Base-by-base conservation (phyloP, 371 early-diverging fungal species). In the Lichtheimia ornata region DNA sequence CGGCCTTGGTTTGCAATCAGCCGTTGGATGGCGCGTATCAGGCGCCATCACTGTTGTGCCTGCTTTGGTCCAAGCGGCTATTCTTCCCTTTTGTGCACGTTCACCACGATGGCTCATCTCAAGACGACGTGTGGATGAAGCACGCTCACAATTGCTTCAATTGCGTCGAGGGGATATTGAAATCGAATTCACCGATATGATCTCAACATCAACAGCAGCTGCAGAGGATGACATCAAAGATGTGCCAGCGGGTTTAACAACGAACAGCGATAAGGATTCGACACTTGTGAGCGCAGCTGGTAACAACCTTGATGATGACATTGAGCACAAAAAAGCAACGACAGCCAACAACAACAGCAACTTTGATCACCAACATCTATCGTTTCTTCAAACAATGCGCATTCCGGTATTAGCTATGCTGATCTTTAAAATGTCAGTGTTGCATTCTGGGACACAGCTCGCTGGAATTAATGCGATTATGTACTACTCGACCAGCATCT, bases 401-500 rank as follows among this genome's bases (percentile, higher is more conserved):
- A 72, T 70, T 35, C 79, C 70, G 22, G 69, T 67, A 22, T 52
- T 76, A 24, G 65, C 65, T 30, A 40, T 59, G 9, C 42, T 79
- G 22, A 62, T 66, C 12, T 47, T 79, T 49, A 70, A 71, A 56
- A 68, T 84, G 69, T 91, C 93, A 66, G 80, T 80, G 20, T 57
- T 87, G 14, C 84, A 84, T 50, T 67, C 73, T 4, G 62, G 70
- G 13, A 95, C 95, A 64, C 95, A 96, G 67, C 76, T 92, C 5
- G 84, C 88, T 27, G 35, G 94, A 27, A 92, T 97, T 79, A 94
- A 94, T 64, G 94, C 88, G 53, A 81, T 87, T 49, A 81, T 87
- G 58, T 84, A 83, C 59, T 90, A 83, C 61, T 83, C 84, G 12
- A 80, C 80, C 40, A 66, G 61, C 43, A 80, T 80, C 40, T 80